Conservation (phyloP, 495 filamentous ascomycete genomes). For the Trichoderma gamsii region DNA sequence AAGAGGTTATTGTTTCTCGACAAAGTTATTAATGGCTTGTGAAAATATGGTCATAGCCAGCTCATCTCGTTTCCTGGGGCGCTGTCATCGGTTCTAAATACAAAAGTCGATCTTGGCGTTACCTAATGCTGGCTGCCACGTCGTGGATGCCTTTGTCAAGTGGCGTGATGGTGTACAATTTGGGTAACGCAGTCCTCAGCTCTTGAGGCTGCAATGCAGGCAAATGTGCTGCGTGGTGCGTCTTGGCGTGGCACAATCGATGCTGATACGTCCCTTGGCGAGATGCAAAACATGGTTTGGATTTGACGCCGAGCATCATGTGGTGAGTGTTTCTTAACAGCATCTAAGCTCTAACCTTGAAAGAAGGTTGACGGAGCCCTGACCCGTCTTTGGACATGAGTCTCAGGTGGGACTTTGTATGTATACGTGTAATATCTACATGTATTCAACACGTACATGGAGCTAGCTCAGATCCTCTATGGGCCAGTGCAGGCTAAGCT, state of each 20-base stretch:
- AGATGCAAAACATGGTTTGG: not conserved
- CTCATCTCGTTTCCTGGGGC: not conserved
- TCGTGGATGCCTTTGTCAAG: not conserved
- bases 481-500: too few relatives aligned
- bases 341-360: not conserved
- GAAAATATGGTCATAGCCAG: not conserved
- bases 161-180: not conserved
- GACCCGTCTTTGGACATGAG: too few relatives aligned
- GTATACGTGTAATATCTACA: too few relatives aligned
- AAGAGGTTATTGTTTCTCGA: not conserved
- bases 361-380: not conserved
- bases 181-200: not conserved
- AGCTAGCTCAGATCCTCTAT: too few relatives aligned
- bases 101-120: not conserved
- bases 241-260: not conserved
- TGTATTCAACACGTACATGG: too few relatives aligned
- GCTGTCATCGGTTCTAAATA: not conserved
- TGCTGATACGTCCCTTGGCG: not conserved
- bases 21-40: not conserved
- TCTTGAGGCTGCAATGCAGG: not conserved
- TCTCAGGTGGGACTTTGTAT: too few relatives aligned
- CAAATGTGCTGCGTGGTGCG: not conserved
- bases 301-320: not conserved
- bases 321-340: not conserved
- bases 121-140: too few relatives aligned